Percentiles rank a stretch among this genome's conserved stretches.
phyloP scores from a whole-genome alignment of 805 yeast genomes.

The Saccharomycopsis olivae region DNA sequence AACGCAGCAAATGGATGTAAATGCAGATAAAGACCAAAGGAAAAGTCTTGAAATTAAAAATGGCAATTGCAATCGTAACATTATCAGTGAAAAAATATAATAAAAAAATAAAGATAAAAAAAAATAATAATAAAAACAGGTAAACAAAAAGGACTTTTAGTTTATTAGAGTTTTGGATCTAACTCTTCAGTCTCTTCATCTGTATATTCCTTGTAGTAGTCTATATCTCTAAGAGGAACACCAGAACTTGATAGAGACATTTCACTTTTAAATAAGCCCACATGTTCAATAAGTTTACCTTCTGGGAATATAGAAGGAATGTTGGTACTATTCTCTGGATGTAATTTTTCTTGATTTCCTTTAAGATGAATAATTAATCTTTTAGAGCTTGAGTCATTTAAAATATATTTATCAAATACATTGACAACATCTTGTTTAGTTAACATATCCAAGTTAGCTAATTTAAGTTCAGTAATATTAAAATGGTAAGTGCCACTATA shows the following conservation, averaged over 20 bases:
- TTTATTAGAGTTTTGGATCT: no score
- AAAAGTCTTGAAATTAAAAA: no score
- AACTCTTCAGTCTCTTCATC: conserved; percentile 6
- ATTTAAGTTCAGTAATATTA: conserved; percentile 43
- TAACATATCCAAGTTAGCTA: conserved; percentile 36
- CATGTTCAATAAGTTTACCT: conserved; percentile 35
- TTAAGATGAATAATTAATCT: conserved; percentile 41
- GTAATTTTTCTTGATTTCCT: conserved; percentile 11
- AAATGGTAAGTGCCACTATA: conserved; percentile 75
- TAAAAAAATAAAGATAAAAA: no score
- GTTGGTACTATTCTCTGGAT: background rate
- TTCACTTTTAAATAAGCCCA: conserved; percentile 46
- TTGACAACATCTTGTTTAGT: conserved; percentile 46
- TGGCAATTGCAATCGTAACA: no score
- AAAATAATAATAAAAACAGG: no score
- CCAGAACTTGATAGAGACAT: conserved; percentile 53
- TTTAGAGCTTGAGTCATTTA: conserved; percentile 7
- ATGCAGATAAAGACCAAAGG: no score
- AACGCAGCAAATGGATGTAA: no score
- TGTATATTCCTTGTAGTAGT: conserved; percentile 13
- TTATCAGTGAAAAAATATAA: no score
- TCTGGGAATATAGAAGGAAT: conserved; percentile 29
- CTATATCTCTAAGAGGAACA: conserved; percentile 33
- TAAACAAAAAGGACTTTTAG: no score
- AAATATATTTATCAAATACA: conserved; percentile 33